A percentile compares a stretch with the other conserved stretches of the same genome.
phyloP scores from a whole-genome alignment of 768 basidiomycete genomes.

The Leccinum ochraceum region DNA sequence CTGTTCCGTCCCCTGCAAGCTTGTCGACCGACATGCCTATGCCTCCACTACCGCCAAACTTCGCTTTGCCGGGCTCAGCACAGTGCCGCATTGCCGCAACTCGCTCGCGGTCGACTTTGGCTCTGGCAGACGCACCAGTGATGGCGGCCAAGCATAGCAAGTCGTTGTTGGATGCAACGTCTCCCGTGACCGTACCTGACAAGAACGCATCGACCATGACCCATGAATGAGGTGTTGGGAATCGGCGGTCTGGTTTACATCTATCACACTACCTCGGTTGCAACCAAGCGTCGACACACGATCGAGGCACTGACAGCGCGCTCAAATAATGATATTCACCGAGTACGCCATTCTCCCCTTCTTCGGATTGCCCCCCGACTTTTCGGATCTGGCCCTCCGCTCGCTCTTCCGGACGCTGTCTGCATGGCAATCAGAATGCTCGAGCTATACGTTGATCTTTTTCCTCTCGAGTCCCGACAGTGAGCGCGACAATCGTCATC shows the following conservation, averaged over 20 bases:
- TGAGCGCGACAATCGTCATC: too few species aligned
- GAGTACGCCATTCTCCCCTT: conserved; percentile 42
- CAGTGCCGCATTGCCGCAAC: conserved; percentile 25
- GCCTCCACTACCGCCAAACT: conserved; percentile 25
- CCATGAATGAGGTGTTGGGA: too few species aligned
- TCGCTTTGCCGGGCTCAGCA: neutral
- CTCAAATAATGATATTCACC: conserved; percentile 38
- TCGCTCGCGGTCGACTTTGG: conserved; percentile 30
- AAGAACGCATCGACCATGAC: neutral
- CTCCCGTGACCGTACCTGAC: neutral
- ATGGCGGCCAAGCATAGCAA: neutral
- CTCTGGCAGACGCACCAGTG: conserved; percentile 19
- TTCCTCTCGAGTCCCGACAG: too few species aligned
- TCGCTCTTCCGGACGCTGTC: conserved; percentile 28
- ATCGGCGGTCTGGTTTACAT: too few species aligned
- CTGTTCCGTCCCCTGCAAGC: conserved; percentile 4
- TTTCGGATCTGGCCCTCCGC: conserved; percentile 30
- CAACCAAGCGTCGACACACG: too few species aligned
- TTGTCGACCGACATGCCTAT: conserved; percentile 20
- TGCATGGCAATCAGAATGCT: too few species aligned
- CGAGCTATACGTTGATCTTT: too few species aligned
- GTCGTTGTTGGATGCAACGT: neutral
- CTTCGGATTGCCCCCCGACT: conserved; percentile 32
- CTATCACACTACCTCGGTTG: too few species aligned
- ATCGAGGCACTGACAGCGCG: conserved; percentile 7